Conservation (phyloP, 257 asterid genomes). For the Coffea eugenioides region DNA sequence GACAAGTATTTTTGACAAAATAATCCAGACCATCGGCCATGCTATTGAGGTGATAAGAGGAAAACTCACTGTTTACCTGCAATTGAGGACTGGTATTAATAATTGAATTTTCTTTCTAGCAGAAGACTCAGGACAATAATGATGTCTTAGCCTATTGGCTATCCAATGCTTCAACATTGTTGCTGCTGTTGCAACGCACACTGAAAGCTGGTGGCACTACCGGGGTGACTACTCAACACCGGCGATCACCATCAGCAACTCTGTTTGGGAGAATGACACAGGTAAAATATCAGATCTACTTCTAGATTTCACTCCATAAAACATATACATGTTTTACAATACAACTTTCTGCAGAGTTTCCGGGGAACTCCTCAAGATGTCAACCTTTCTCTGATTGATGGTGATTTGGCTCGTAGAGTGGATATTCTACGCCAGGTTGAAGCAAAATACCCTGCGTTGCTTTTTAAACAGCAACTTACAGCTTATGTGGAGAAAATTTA, state of each 20-base stretch:
- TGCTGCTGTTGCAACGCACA: constrained; percentile 88
- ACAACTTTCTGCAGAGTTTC: constrained; percentile 61
- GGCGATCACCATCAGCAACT: constrained; percentile 82
- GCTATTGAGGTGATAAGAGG: constrained; percentile 77
- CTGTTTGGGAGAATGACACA: constrained; percentile 98
- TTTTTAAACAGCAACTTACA: constrained; percentile 85
- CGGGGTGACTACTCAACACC: constrained; percentile 79
- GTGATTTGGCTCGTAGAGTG: constrained; percentile 54
- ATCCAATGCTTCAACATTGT: constrained; percentile 92
- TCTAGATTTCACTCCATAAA: constrained; percentile 5
- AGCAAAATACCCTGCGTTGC: constrained; percentile 97
- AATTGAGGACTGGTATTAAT: constrained; percentile 7
- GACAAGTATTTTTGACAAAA: constrained; percentile 92
- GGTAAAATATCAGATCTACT: constrained; percentile 37
- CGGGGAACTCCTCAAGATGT: constrained; percentile 78
- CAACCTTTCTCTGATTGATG: constrained; percentile 62
- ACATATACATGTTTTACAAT: constrained; percentile 8
- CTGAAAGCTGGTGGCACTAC: constrained; percentile 90
- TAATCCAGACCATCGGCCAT: constrained; percentile 92
- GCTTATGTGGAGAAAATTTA: constrained; percentile 89
- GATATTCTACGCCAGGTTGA: constrained; percentile 76
- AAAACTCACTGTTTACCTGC: background rate
- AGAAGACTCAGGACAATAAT: constrained; percentile 87
- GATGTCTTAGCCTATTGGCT: constrained; percentile 89
- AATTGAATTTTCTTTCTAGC: constrained; percentile 19